A percentile compares a stretch with the other conserved stretches of the same genome.
These are phyloP conservation scores for Platanthera zijinensis DNA, from an alignment of 106 monocot species.

Conservation along the genomic window DNA sequence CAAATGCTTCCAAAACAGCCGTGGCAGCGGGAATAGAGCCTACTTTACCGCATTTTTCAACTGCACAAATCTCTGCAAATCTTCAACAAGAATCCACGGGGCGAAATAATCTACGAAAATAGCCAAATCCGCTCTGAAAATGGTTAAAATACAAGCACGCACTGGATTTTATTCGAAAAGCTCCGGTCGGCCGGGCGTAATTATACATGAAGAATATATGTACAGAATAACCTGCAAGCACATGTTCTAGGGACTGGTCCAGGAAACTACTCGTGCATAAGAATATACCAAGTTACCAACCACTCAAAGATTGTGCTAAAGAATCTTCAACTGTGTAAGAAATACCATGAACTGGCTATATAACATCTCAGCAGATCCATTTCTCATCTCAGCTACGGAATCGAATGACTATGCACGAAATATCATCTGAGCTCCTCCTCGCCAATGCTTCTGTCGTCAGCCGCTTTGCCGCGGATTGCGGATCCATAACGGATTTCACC, in stretches of 20 bases:
- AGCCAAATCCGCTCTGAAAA: too few relatives aligned
- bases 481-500: slow-evolving; percentile 31
- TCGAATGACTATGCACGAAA: slow-evolving; percentile 50
- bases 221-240: neutral
- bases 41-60: too few relatives aligned
- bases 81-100: too few relatives aligned
- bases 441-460: slow-evolving; percentile 33
- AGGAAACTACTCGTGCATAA: too few relatives aligned
- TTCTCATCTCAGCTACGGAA: slow-evolving; percentile 1
- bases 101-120: too few relatives aligned
- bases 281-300: too few relatives aligned
- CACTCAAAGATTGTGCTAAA: neutral
- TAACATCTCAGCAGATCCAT: neutral
- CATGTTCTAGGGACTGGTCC: neutral
- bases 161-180: too few relatives aligned
- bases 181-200: too few relatives aligned
- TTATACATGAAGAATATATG: neutral
- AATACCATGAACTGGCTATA: neutral
- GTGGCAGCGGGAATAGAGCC: too few relatives aligned
- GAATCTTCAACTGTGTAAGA: neutral
- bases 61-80: too few relatives aligned
- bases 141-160: too few relatives aligned
- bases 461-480: slow-evolving; percentile 38
- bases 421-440: slow-evolving; percentile 54
- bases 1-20: too few relatives aligned